Percentiles rank a stretch among this genome's conserved stretches.
phyloP scores from a whole-genome alignment of 2,329 filamentous ascomycete species.

The Diaporthe sp. region DNA sequence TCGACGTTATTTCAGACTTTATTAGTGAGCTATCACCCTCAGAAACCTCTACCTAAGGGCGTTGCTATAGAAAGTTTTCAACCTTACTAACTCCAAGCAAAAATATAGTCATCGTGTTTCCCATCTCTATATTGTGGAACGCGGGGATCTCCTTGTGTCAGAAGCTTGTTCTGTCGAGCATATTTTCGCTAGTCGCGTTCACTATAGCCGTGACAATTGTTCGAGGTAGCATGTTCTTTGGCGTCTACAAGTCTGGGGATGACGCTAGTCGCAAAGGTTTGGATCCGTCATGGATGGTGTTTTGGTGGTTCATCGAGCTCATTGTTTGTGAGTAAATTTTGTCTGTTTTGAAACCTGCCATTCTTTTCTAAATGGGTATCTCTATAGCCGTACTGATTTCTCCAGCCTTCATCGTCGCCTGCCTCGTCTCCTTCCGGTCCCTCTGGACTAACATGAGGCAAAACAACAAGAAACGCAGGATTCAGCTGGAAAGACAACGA shows the following conservation, averaged over 20 bases:
- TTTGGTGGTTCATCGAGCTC: slow-evolving; percentile 22
- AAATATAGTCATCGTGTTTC: slow-evolving; percentile 34
- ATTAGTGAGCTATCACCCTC: slow-evolving; percentile 35
- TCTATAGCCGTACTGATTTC: neutral
- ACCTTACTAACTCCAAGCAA: neutral
- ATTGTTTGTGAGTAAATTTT: slow-evolving; percentile 13
- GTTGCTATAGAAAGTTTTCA: neutral
- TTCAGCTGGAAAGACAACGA: neutral
- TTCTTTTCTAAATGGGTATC: neutral
- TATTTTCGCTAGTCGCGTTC: slow-evolving; percentile 42
- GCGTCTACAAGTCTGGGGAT: neutral
- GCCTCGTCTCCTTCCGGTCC: slow-evolving; percentile 25
- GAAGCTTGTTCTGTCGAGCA: slow-evolving; percentile 40
- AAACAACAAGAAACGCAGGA: neutral
- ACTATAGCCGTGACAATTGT: slow-evolving; percentile 44
- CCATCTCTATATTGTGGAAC: slow-evolving; percentile 42
- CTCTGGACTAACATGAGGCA: neutral
- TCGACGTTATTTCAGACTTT: slow-evolving; percentile 41
- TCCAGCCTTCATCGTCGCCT: slow-evolving; percentile 22
- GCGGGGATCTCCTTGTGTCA: slow-evolving; percentile 38
- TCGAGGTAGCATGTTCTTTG: slow-evolving; percentile 41
- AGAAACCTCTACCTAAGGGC: neutral
- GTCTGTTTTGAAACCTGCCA: neutral
- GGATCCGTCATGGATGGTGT: slow-evolving; percentile 20
- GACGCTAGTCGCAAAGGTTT: neutral